Evolutionary conservation across 768 basidiomycete species (phyloP).

Genomic region (Kwoniella mangroviensis): DNA sequence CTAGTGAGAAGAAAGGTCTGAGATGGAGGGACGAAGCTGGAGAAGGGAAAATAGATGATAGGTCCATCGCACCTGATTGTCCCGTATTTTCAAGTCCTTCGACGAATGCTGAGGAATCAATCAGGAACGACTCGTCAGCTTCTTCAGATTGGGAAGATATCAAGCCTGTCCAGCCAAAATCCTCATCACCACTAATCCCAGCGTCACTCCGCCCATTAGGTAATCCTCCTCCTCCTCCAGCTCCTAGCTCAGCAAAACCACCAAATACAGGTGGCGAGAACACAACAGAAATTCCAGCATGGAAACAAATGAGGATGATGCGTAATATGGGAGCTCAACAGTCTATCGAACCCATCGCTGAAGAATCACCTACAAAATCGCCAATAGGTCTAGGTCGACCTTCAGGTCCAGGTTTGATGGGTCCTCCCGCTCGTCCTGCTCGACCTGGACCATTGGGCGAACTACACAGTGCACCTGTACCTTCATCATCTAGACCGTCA

Average conservation of each 20-base stretch:
- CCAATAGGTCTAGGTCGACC: slow-evolving; percentile 14
- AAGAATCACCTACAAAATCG: slow-evolving; percentile 18
- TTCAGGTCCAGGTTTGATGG: slow-evolving; percentile 24
- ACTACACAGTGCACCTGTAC: slow-evolving; percentile 9
- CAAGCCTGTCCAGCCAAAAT: slow-evolving; percentile 6
- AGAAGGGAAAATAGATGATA: slow-evolving; percentile 41
- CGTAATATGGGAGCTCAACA: neutral
- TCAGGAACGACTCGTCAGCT: slow-evolving; percentile 15
- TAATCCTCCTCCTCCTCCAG: neutral
- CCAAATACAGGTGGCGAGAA: neutral
- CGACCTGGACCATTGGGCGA: slow-evolving; percentile 27
- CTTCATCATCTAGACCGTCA: slow-evolving; percentile 2
- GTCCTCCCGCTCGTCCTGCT: slow-evolving; percentile 23
- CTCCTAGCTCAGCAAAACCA: neutral
- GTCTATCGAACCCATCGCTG: slow-evolving; percentile 13
- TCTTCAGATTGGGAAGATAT: slow-evolving; percentile 22
- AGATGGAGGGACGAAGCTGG: slow-evolving; percentile 47
- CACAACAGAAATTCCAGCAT: slow-evolving; percentile 29
- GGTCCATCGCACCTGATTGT: slow-evolving; percentile 24
- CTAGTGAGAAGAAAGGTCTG: slow-evolving; percentile 29
- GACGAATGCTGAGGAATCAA: slow-evolving; percentile 15
- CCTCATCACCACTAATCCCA: slow-evolving; percentile 9
- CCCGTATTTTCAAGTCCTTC: slow-evolving; percentile 23
- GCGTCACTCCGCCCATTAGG: slow-evolving; percentile 11
- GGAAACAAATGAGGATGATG: slow-evolving; percentile 37